phyloP scores from a whole-genome alignment of 768 basidiomycete species.

The Myochromella boudieri region DNA sequence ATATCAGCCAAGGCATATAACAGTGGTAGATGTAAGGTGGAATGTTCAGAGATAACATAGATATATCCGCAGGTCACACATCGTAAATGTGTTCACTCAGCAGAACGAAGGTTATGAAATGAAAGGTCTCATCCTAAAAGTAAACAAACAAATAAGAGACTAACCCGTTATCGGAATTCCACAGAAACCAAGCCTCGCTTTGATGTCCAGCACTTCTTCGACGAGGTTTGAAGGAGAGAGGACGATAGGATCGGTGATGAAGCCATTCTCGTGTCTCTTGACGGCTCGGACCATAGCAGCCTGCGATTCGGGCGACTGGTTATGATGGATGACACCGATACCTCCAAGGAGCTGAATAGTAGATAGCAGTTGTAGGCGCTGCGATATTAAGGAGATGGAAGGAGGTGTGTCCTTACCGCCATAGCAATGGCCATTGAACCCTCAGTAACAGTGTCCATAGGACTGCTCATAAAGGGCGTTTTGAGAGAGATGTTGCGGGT shows the following conservation, averaged over 20 bases:
- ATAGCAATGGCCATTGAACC: conserved; percentile 90
- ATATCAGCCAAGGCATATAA: conserved; percentile 21
- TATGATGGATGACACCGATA: conserved; percentile 98
- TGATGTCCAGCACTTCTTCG: conserved; percentile 91
- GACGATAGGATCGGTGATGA: conserved; percentile 94
- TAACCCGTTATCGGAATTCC: conserved; percentile 96
- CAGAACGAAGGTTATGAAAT: conserved; percentile 85
- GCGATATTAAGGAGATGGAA: conserved; percentile 9
- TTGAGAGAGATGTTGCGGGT: conserved; percentile 91
- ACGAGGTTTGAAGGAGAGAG: conserved; percentile 76
- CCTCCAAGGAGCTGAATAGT: conserved; percentile 77
- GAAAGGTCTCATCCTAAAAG: conserved; percentile 46
- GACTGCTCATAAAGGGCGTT: conserved; percentile 95
- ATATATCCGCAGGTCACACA: conserved; percentile 76
- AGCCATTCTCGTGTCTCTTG: conserved; percentile 98
- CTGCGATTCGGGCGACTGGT: conserved; percentile 80
- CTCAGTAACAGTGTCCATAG: conserved; percentile 99
- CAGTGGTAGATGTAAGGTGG: too few species aligned
- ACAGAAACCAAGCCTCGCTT: conserved; percentile 88
- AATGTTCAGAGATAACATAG: conserved; percentile 40
- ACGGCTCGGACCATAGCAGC: conserved; percentile 97
- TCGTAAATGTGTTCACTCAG: conserved; percentile 63
- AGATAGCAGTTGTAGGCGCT: conserved; percentile 18
- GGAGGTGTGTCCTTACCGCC: conserved; percentile 61
- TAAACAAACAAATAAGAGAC: conserved; percentile 30